Percentiles rank a stretch among this genome's conserved stretches.
Conservation (phyloP, 306 rosid species). For the Arachis hypogaea region DNA sequence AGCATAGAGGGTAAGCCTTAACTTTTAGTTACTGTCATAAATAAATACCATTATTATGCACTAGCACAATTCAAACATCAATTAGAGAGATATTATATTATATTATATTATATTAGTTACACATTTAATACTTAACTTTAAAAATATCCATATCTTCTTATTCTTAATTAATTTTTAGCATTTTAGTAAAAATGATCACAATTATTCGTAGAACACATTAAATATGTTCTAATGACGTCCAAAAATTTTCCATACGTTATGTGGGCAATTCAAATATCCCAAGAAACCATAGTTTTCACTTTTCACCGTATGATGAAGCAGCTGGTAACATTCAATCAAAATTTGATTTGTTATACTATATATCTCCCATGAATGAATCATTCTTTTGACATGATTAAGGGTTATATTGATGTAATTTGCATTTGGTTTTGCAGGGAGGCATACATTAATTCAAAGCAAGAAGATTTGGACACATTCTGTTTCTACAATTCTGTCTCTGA, state of each 20-base stretch:
- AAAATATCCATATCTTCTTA: too few species aligned
- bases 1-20: constrained; percentile 69
- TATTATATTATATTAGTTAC: too few species aligned
- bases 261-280: background rate
- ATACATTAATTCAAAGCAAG: constrained; percentile 47
- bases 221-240: too few species aligned
- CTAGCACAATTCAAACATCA: background rate
- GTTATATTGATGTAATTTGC: constrained; percentile 10
- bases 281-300: constrained; percentile 7
- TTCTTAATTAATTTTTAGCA: too few species aligned
- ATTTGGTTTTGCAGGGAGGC: constrained; percentile 51
- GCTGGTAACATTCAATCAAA: too few species aligned
- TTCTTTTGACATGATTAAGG: constrained; percentile 1
- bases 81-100: background rate
- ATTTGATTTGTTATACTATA: background rate
- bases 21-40: background rate
- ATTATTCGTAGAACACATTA: too few species aligned
- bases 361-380: background rate
- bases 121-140: too few species aligned
- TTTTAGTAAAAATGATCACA: too few species aligned
- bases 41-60: constrained; percentile 1
- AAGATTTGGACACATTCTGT: constrained; percentile 53
- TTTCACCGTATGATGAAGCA: background rate
- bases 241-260: background rate
- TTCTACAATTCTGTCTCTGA: constrained; percentile 41